Conservation (phyloP, 192 early-diverging fungal genomes). For the Coemansia sp. region DNA sequence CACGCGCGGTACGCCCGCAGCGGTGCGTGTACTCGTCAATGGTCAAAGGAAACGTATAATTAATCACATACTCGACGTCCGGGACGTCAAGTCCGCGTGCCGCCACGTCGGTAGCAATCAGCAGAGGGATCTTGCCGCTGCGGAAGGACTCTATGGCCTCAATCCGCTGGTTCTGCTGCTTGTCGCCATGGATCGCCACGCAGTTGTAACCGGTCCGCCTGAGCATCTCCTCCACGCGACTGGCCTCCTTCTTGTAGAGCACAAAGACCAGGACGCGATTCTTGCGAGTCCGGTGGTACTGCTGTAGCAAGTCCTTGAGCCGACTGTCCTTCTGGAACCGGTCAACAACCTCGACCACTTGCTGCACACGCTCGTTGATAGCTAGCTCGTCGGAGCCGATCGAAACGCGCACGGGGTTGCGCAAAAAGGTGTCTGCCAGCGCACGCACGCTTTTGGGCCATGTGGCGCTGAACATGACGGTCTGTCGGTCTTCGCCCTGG, state of each 20-base stretch:
- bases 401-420: conserved; percentile 73
- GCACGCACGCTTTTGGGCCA: conserved; percentile 91
- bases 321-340: conserved; percentile 69
- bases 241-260: conserved; percentile 95
- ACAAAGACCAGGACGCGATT: conserved; percentile 93
- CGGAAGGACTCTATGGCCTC: conserved; percentile 79
- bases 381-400: conserved; percentile 87
- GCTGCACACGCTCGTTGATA: conserved; percentile 80
- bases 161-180: conserved; percentile 78
- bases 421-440: conserved; percentile 78
- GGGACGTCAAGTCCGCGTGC: conserved; percentile 86
- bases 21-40: conserved; percentile 92
- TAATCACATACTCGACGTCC: conserved; percentile 93
- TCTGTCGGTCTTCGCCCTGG: conserved; percentile 74
- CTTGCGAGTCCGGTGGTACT: conserved; percentile 80
- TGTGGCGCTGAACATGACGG: conserved; percentile 94
- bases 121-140: conserved; percentile 71
- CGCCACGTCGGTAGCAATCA: conserved; percentile 94
- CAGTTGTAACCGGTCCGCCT: conserved; percentile 75
- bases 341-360: conserved; percentile 88
- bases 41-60: conserved; percentile 95
- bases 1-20: conserved; percentile 95
- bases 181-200: conserved; percentile 88
- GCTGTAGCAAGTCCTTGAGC: conserved; percentile 71
- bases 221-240: conserved; percentile 72